These are phyloP conservation scores for Dothiorella sarmentorum DNA, from an alignment of 2,329 filamentous ascomycete genomes.

Conservation along the genomic window DNA sequence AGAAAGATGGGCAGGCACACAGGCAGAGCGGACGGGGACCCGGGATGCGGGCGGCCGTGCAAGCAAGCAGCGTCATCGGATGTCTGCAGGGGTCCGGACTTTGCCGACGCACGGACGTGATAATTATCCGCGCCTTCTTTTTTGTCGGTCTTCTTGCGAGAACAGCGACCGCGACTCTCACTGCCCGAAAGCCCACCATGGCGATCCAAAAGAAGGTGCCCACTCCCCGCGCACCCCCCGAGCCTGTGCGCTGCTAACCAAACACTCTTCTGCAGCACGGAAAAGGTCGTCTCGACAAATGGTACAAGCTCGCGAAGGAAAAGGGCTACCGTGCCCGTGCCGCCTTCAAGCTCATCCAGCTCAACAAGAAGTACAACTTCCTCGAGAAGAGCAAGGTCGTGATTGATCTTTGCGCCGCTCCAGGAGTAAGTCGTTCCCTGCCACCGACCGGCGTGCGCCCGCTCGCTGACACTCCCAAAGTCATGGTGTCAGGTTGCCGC, in stretches of 20 bases:
- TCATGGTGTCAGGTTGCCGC: slow-evolving; percentile 96
- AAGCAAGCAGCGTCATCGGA: slow-evolving; percentile 4
- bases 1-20: background rate
- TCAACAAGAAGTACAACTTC: slow-evolving; percentile 99
- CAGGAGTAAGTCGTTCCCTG: slow-evolving; percentile 63
- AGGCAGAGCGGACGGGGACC: slow-evolving; percentile 13
- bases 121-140: no score
- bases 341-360: slow-evolving; percentile 94
- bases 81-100: background rate
- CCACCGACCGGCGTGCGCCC: background rate
- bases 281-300: slow-evolving; percentile 97
- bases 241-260: slow-evolving; percentile 28
- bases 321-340: slow-evolving; percentile 95
- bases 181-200: slow-evolving; percentile 53
- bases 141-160: no score
- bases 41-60: background rate
- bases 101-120: background rate
- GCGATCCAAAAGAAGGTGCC: slow-evolving; percentile 86
- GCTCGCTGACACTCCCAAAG: slow-evolving; percentile 38
- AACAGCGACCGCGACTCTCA: no score
- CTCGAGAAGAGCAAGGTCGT: slow-evolving; percentile 94
- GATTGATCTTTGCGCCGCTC: slow-evolving; percentile 94
- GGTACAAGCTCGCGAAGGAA: slow-evolving; percentile 98
- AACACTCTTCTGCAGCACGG: slow-evolving; percentile 62
- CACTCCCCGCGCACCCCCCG: slow-evolving; percentile 16